Evolutionary conservation across 768 basidiomycete genomes (phyloP).

Genomic region (Russula griseocarnosa): DNA sequence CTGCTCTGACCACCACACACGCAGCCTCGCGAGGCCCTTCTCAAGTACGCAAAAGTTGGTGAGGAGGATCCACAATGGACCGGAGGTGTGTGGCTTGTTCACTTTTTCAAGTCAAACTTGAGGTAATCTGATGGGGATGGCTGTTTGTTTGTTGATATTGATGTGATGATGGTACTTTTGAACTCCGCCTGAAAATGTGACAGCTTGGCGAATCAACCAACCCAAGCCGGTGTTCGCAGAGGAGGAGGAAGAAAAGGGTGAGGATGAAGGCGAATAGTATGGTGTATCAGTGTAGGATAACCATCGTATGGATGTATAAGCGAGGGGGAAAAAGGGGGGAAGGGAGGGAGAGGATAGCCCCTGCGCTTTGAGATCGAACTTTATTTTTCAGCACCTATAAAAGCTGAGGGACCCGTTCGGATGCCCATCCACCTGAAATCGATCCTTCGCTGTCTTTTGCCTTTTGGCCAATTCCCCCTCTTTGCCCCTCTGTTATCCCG

Average conservation of each 20-base stretch:
- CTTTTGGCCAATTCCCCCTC: constrained; percentile 33
- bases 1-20: constrained; percentile 26
- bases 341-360: constrained; percentile 50
- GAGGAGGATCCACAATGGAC: constrained; percentile 84
- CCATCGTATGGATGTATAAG: constrained; percentile 23
- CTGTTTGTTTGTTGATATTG: constrained; percentile 43
- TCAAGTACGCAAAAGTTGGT: constrained; percentile 81
- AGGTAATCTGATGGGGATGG: constrained; percentile 34
- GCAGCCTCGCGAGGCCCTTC: constrained; percentile 93
- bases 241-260: constrained; percentile 51
- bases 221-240: constrained; percentile 81
- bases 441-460: constrained; percentile 49
- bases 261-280: constrained; percentile 36
- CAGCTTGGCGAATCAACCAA: constrained; percentile 85
- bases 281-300: constrained; percentile 19
- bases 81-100: constrained; percentile 52
- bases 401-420: constrained; percentile 60
- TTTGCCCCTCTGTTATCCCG: constrained; percentile 38
- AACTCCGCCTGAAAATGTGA: constrained; percentile 38
- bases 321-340: constrained; percentile 17
- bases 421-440: constrained; percentile 67
- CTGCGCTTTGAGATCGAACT: constrained; percentile 79
- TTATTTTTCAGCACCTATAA: constrained; percentile 79
- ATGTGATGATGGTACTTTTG: constrained; percentile 36
- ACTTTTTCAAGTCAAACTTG: constrained; percentile 10